These are phyloP conservation scores for Sporisorium exsertum DNA, from an alignment of 1,284 basidiomycete genomes.

Conservation along the genomic window DNA sequence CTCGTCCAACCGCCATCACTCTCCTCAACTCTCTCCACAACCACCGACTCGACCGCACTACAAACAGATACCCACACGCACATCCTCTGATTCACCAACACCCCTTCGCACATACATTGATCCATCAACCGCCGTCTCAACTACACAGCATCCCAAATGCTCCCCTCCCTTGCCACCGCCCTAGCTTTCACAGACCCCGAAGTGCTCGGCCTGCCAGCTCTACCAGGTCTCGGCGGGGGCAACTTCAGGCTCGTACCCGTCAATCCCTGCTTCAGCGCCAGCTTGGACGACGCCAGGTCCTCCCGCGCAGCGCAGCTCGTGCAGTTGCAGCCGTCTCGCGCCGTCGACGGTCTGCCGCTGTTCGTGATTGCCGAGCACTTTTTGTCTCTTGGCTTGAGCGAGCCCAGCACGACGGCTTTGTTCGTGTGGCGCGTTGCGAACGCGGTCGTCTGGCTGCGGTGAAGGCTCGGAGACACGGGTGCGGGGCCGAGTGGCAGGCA, in stretches of 20 bases:
- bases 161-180: neutral
- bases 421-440: neutral
- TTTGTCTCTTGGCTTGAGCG: constrained; percentile 11
- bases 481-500: too few species aligned
- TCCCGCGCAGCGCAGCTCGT: neutral
- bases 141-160: neutral
- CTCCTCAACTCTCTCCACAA: neutral
- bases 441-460: constrained; percentile 14
- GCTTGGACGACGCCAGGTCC: neutral
- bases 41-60: neutral
- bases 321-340: neutral
- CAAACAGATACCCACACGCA: neutral
- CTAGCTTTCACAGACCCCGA: neutral
- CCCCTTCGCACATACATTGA: neutral
- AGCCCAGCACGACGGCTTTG: constrained; percentile 1
- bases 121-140: neutral
- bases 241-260: neutral
- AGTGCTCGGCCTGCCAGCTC: neutral
- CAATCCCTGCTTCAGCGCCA: neutral
- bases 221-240: neutral
- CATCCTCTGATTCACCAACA: constrained; percentile 5
- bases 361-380: neutral
- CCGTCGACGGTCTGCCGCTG: neutral
- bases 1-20: constrained; percentile 33
- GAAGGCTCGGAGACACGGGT: too few species aligned